phyloP scores from a whole-genome alignment of 2,329 filamentous ascomycete genomes.

The Cordyceps militaris region DNA sequence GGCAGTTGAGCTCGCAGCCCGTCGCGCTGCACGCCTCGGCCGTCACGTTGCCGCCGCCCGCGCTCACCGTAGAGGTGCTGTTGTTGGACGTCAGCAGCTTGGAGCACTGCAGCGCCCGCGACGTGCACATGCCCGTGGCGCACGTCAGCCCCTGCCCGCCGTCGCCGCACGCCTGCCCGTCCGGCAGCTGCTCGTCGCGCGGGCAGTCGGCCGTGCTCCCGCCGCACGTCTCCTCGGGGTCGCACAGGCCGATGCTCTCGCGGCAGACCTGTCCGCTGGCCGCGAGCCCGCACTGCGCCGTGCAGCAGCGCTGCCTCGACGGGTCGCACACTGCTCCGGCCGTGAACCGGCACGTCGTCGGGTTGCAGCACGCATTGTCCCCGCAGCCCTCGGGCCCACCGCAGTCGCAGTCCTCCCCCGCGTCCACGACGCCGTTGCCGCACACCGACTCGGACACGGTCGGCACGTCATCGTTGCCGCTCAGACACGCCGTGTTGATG shows the following conservation, averaged over 20 bases:
- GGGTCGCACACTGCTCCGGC: slow-evolving; percentile 64
- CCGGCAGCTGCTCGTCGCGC: slow-evolving; percentile 52
- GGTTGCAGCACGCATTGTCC: slow-evolving; percentile 69
- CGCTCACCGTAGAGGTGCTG: slow-evolving; percentile 71
- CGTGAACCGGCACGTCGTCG: slow-evolving; percentile 71
- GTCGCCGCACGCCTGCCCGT: slow-evolving; percentile 60
- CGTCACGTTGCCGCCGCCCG: slow-evolving; percentile 46
- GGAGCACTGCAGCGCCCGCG: slow-evolving; percentile 71
- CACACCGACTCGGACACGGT: slow-evolving; percentile 73
- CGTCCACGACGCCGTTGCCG: slow-evolving; percentile 85
- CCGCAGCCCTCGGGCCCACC: slow-evolving; percentile 60
- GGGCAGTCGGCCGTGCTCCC: slow-evolving; percentile 65
- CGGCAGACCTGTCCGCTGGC: slow-evolving; percentile 63
- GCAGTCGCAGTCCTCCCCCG: slow-evolving; percentile 83
- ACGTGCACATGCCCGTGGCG: slow-evolving; percentile 80
- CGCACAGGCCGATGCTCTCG: slow-evolving; percentile 63
- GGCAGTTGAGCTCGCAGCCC: slow-evolving; percentile 15
- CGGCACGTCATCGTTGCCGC: slow-evolving; percentile 66
- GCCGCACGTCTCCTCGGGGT: slow-evolving; percentile 69
- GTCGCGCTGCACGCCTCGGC: slow-evolving; percentile 50
- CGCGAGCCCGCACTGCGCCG: slow-evolving; percentile 54
- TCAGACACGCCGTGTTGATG: slow-evolving; percentile 65
- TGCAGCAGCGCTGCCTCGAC: slow-evolving; percentile 66
- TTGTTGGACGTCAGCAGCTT: slow-evolving; percentile 65
- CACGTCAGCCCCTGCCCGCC: slow-evolving; percentile 55